Percentiles rank a stretch among this genome's conserved stretches.
These are phyloP conservation scores for Mychonastes homosphaera DNA, from an alignment of 139 green algal genomes.

Conservation along the genomic window DNA sequence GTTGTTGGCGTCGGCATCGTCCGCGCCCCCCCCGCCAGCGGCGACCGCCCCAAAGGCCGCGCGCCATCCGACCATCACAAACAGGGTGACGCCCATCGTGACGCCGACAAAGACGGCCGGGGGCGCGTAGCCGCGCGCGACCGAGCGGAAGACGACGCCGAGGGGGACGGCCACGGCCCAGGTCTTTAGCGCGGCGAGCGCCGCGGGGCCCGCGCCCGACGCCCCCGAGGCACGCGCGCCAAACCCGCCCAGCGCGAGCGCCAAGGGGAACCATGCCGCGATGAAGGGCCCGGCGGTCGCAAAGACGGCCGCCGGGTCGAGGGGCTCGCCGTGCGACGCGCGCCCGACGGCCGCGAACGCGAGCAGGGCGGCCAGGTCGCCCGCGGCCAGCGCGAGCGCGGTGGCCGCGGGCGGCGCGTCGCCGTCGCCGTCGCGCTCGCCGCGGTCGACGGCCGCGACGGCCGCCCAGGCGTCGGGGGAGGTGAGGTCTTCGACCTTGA, in stretches of 20 bases:
- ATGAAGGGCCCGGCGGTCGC: slow-evolving; percentile 63
- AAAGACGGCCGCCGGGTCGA: slow-evolving; percentile 24
- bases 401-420: not conserved
- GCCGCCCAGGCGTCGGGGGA: slow-evolving; percentile 48
- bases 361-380: slow-evolving; percentile 53
- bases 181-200: slow-evolving; percentile 44
- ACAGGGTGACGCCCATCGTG: slow-evolving; percentile 37
- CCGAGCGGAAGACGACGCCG: slow-evolving; percentile 42
- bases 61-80: slow-evolving; percentile 63
- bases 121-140: slow-evolving; percentile 51
- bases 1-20: not conserved
- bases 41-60: slow-evolving; percentile 34
- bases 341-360: slow-evolving; percentile 60
- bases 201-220: slow-evolving; percentile 27
- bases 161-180: slow-evolving; percentile 56
- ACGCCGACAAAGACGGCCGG: slow-evolving; percentile 61
- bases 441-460: slow-evolving; percentile 45
- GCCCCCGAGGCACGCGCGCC: slow-evolving; percentile 33
- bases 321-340: slow-evolving; percentile 45
- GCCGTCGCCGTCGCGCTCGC: slow-evolving; percentile 14
- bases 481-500: too few relatives aligned
- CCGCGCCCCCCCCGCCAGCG: slow-evolving; percentile 7
- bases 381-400: slow-evolving; percentile 32
- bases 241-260: slow-evolving; percentile 40
- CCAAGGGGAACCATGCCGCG: slow-evolving; percentile 50